Conservation (phyloP, 352 stramenopile species). For the Globisporangium acanthophoron region DNA sequence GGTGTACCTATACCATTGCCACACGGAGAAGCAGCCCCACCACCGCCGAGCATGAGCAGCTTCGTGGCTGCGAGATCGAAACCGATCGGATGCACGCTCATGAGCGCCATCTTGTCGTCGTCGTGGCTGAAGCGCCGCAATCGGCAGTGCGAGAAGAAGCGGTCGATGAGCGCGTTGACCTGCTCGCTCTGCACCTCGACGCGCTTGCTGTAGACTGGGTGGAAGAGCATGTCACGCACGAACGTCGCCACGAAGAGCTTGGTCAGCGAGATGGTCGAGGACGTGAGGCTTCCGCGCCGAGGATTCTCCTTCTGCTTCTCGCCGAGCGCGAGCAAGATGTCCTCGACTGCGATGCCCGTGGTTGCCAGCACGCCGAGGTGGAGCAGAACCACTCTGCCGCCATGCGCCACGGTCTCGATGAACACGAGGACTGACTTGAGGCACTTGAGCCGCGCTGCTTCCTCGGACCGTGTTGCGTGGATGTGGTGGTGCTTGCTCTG, state of each 20-base stretch:
- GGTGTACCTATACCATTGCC: neutral
- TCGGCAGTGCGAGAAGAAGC: constrained; percentile 67
- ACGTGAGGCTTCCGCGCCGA: constrained; percentile 10
- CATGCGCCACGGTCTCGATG: constrained; percentile 46
- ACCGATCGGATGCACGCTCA: constrained; percentile 13
- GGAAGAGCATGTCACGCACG: constrained; percentile 74
- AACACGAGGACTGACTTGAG: constrained; percentile 37
- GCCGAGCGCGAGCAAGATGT: constrained; percentile 50
- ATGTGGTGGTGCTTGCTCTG: constrained; percentile 24
- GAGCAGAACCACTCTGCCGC: constrained; percentile 50
- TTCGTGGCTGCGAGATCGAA: constrained; percentile 3
- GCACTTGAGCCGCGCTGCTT: constrained; percentile 29
- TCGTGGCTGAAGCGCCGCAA: constrained; percentile 63
- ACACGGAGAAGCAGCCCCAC: too few relatives aligned
- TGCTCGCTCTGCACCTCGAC: constrained; percentile 29
- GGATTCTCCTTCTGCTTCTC: constrained; percentile 46
- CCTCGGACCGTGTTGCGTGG: constrained; percentile 23
- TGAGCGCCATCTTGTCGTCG: constrained; percentile 22
- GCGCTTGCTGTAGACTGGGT: constrained; percentile 58
- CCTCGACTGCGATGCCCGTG: constrained; percentile 38
- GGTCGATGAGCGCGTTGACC: constrained; percentile 53
- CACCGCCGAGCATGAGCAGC: constrained; percentile 3
- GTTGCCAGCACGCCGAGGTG: constrained; percentile 48
- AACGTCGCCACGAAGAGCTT: constrained; percentile 54
- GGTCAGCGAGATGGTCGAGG: constrained; percentile 21